These are phyloP conservation scores for Thamnidium elegans DNA, from an alignment of 192 early-diverging fungal species.

Conservation along the genomic window DNA sequence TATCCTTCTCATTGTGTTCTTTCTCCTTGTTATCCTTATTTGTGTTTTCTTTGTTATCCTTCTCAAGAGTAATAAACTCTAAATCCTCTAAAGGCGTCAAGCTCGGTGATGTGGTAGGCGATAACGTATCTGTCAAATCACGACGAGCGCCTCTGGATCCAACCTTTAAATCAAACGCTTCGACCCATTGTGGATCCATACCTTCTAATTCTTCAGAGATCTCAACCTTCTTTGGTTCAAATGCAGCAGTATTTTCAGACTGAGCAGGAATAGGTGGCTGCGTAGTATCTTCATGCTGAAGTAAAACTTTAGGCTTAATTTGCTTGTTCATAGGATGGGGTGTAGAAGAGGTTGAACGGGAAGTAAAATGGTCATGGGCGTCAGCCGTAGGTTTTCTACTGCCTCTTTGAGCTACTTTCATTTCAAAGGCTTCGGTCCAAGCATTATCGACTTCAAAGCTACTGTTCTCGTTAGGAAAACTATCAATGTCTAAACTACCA, in stretches of 20 bases:
- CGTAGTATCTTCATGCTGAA: neutral
- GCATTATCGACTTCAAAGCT: neutral
- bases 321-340: neutral
- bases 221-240: neutral
- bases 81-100: neutral
- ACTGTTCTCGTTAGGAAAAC: neutral
- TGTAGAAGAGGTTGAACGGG: neutral
- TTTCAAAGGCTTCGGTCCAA: slow-evolving; percentile 29
- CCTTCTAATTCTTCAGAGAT: neutral
- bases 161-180: slow-evolving; percentile 35
- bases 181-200: slow-evolving; percentile 25
- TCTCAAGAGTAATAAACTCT: neutral
- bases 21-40: neutral
- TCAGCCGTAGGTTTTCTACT: neutral
- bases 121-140: neutral
- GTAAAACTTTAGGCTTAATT: neutral
- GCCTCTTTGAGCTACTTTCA: slow-evolving; percentile 23
- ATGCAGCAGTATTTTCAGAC: neutral
- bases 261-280: neutral
- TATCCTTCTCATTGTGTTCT: too few species aligned
- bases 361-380: neutral
- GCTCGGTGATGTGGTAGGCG: neutral
- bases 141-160: slow-evolving; percentile 11
- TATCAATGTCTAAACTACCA: neutral
- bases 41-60: neutral